Evolutionary conservation across 2,329 filamentous ascomycete species (phyloP), one percentile per base, ranked within the genome.

Genomic region (Cylindrodendrum hubeiense): DNA sequence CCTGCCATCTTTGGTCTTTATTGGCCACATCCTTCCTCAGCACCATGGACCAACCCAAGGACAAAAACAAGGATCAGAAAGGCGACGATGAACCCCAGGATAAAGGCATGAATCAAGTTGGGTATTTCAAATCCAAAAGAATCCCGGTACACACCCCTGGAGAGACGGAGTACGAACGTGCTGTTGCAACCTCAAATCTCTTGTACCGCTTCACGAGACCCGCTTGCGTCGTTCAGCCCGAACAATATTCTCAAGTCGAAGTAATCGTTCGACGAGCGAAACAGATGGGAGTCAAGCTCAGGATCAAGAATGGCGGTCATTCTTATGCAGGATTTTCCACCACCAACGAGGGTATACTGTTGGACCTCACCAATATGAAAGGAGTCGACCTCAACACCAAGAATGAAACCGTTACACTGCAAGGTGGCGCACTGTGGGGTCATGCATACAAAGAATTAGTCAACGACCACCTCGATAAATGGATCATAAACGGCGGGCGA

Each of bases 291-390:
- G 17, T 76, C 0, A 33, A 53, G 0, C 58, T 79, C 0, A 76
- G 72, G 7, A 72, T 79, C 17, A 79, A 77, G 58, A 67, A 71
- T 54, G 72, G 72, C 5, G 77, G 78, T 0, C 77, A 79, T 55
- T 78, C 76, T 0, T 79, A 75, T 26, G 66, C 71, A 0, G 78
- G 78, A 0, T 70, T 67, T 46, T 80, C 78, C 1, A 74, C 75
- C 15, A 65, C 78, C 1, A 24, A 70, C 1, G 61, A 67, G 2
- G 74, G 75, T 1, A 71, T 80, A 21, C 73, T 70, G 6, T 49
- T 80, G 8, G 79, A 80, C 39, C 65, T 80, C 5, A 30, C 55
- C 0, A 69, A 67, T 5, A 75, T 80, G 76, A 77, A 76, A 3
- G 55, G 66, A 0, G 75, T 75, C 1, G 34, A 62, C 1, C 63